These are phyloP conservation scores for Arxiozyma bovina DNA, from an alignment of 1,139 yeast species.

Conservation along the genomic window DNA sequence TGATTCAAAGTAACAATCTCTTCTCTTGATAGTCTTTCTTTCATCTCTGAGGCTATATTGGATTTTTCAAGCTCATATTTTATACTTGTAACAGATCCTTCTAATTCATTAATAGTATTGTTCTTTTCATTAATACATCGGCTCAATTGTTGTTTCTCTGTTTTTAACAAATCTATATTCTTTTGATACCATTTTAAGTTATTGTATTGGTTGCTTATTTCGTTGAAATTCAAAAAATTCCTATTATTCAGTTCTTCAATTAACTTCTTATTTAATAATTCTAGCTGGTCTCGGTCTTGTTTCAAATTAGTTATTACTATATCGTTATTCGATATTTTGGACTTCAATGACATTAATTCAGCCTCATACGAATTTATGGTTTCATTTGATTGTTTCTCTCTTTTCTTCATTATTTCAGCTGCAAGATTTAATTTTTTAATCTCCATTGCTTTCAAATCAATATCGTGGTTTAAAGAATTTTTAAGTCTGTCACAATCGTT, in stretches of 20 bases:
- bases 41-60: not conserved
- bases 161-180: constrained; percentile 45
- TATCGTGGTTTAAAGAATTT: not conserved
- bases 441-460: not conserved
- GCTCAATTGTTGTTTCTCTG: constrained; percentile 38
- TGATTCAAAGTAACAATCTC: constrained; percentile 3
- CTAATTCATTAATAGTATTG: not conserved
- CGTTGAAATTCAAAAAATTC: not conserved
- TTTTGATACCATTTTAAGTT: constrained; percentile 47
- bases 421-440: not conserved
- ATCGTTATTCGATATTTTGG: not conserved
- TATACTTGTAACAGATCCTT: not conserved
- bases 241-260: not conserved
- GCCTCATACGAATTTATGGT: not conserved
- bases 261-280: not conserved
- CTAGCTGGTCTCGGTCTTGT: not conserved
- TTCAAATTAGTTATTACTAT: not conserved
- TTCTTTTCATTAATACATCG: constrained; percentile 36
- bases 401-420: not conserved
- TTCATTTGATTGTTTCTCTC: not conserved
- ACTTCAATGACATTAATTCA: not conserved
- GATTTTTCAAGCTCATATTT: not conserved
- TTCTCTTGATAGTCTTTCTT: not conserved
- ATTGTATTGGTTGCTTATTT: constrained; percentile 46
- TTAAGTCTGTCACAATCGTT: not conserved